These are phyloP conservation scores for Candida quercuum DNA, from an alignment of 805 yeast genomes.

Conservation along the genomic window DNA sequence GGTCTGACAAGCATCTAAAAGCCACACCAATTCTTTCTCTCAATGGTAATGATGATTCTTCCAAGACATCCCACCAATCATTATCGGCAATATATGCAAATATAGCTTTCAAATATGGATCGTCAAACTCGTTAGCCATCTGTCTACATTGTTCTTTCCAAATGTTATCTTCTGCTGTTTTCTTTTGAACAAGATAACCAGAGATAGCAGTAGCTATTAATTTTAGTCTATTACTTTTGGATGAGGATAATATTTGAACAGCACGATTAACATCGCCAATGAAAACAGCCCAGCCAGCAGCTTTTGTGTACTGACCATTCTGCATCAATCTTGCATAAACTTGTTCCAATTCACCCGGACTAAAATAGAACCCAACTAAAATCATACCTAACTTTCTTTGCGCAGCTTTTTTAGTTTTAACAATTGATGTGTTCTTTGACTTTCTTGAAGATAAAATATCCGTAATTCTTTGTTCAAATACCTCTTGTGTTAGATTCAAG, in stretches of 20 bases:
- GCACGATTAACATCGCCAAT: conserved; percentile 84
- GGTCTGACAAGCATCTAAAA: conserved; percentile 73
- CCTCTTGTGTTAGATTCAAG: conserved; percentile 13
- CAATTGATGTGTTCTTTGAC: conserved; percentile 20
- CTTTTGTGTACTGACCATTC: conserved; percentile 68
- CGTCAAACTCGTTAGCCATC: conserved; percentile 81
- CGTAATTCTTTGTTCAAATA: conserved; percentile 19
- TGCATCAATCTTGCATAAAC: conserved; percentile 52
- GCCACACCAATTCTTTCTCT: conserved; percentile 91
- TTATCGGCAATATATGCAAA: conserved; percentile 92
- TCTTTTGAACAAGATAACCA: conserved; percentile 70
- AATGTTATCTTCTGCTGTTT: conserved; percentile 37
- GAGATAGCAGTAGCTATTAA: conserved; percentile 93
- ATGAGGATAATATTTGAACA: conserved; percentile 68
- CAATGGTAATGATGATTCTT: conserved; percentile 82
- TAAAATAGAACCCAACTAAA: conserved; percentile 88
- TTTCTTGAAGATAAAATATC: conserved; percentile 31
- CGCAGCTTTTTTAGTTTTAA: conserved; percentile 46
- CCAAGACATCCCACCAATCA: conserved; percentile 94
- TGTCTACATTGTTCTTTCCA: conserved; percentile 93
- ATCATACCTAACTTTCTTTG: conserved; percentile 76
- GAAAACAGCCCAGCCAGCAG: conserved; percentile 97
- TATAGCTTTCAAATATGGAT: conserved; percentile 85
- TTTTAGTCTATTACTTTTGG: conserved; percentile 63
- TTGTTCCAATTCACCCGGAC: conserved; percentile 67